Evolutionary conservation across 169 alveolate species (phyloP), one percentile per base, ranked within the genome.

Genomic region (Cryptosporidium ubiquitum): DNA sequence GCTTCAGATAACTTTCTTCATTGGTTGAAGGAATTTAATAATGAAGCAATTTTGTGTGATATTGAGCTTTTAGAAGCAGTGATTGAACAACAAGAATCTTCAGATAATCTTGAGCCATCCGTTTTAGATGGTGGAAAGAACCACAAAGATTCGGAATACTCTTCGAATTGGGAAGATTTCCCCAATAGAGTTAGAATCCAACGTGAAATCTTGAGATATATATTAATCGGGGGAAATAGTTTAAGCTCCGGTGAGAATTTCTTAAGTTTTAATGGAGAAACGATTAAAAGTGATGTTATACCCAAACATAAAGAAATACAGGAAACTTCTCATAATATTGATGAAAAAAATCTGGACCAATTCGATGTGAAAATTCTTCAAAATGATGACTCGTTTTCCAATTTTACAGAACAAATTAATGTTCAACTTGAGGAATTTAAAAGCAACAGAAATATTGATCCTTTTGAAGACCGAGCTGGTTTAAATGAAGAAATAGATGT

Each of bases 1-100:
- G 89, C 89, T 60, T 79, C 89, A 20, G 89, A 79, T 79, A 61
- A 40, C 12, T 79, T 79, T 42, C 75, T 79, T 37, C 73, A 79
- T 31, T 79, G 89, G 89, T 31, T 79, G n/a, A 79, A 49, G 58
- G 75, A 79, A 40, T 61, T 79, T 31, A 79, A 79, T 64, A 40
- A 60, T 12, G 89, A 79, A 35, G 55, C 68, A 37, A 79, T 79
- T 40, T 33, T 26, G 40, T n/a, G 44, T 35, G 89, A 79, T 40
- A 79, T 79, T 33, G 89, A 79, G n/a, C 18, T 79, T 16, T 33
- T 58, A 6, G 89, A 79, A 29, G 7, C 89, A 12, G 89, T 79
- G 12, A 79, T 79, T 42, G 89, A 79, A 26, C 89, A 79, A 10
- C 89, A 79, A 18, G 70, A 64, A 26, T 33, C 57, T 2, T 20